A percentile compares a stretch with the other conserved stretches of the same genome.
These are phyloP conservation scores for Talaromyces borbonicus DNA, from an alignment of 495 filamentous ascomycete species.

Conservation along the genomic window DNA sequence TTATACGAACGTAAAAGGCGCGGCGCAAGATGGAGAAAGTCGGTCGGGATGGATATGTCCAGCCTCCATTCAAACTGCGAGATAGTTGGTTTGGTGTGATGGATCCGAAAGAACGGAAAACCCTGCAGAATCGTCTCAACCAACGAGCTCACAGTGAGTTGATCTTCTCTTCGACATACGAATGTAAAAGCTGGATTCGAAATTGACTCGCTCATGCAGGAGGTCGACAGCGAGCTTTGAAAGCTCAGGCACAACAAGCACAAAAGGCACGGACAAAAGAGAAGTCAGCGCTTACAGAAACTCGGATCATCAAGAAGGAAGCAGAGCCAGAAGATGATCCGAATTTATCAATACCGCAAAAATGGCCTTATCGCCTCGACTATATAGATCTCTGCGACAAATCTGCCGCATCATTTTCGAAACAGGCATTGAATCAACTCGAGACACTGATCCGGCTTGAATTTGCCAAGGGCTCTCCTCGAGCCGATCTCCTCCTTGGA, in stretches of 20 bases:
- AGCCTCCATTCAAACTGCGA: background rate
- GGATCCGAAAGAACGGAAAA: constrained; percentile 11
- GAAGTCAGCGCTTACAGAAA: background rate
- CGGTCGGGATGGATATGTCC: too few relatives aligned
- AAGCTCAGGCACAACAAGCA: background rate
- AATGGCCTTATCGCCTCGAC: background rate
- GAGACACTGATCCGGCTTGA: constrained; percentile 9
- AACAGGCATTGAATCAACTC: background rate
- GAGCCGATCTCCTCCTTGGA: constrained; percentile 18
- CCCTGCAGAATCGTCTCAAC: constrained; percentile 20
- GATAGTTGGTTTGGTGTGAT: constrained; percentile 16
- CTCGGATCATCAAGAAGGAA: background rate
- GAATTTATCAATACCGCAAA: background rate
- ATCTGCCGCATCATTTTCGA: background rate
- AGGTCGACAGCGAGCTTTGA: constrained; percentile 4
- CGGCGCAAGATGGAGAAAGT: too few relatives aligned
- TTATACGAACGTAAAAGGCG: too few relatives aligned
- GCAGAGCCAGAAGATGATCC: background rate
- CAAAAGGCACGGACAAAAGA: background rate
- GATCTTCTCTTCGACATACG: too few relatives aligned
- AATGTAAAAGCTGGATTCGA: too few relatives aligned
- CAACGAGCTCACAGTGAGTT: constrained; percentile 15
- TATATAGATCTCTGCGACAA: background rate
- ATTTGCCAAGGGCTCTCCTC: constrained; percentile 15
- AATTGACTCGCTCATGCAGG: background rate